phyloP scores from a whole-genome alignment of 2,329 filamentous ascomycete species.

The Apiospora saccharicola region DNA sequence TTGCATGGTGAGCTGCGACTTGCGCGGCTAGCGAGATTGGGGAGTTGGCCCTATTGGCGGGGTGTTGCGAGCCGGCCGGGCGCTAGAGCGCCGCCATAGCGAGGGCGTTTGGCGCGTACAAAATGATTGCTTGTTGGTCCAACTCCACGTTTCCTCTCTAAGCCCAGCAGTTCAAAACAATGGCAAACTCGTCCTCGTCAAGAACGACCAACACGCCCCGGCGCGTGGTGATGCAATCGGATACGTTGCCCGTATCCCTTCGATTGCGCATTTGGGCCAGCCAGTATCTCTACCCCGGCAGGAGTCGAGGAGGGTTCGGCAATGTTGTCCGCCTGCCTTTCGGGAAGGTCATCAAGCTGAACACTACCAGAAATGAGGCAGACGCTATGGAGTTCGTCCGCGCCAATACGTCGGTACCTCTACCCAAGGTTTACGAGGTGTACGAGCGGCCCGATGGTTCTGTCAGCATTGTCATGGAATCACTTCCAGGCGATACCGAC shows the following conservation, averaged over 20 bases:
- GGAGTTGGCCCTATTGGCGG: too few species aligned
- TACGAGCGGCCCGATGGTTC: constrained; percentile 14
- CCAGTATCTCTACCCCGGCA: background rate
- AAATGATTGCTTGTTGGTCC: background rate
- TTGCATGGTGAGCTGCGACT: too few species aligned
- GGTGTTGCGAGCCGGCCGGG: too few species aligned
- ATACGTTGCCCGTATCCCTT: background rate
- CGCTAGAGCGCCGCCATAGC: background rate
- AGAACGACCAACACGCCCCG: background rate
- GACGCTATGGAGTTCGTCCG: background rate
- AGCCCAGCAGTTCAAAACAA: background rate
- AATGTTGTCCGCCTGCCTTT: background rate
- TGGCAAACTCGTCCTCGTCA: background rate
- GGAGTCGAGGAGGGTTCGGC: background rate
- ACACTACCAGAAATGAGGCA: background rate
- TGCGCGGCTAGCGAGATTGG: too few species aligned
- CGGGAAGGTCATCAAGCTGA: constrained; percentile 1
- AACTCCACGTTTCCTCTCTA: background rate
- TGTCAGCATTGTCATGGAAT: constrained; percentile 16
- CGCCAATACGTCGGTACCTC: constrained; percentile 13
- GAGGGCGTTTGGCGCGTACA: background rate
- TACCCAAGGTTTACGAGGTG: background rate
- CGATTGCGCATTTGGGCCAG: constrained; percentile 2
- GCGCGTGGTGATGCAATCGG: constrained; percentile 2
- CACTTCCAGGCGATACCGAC: constrained; percentile 1